These are phyloP conservation scores for Tephrocybe sp. DNA, from an alignment of 768 basidiomycete genomes.

Conservation along the genomic window DNA sequence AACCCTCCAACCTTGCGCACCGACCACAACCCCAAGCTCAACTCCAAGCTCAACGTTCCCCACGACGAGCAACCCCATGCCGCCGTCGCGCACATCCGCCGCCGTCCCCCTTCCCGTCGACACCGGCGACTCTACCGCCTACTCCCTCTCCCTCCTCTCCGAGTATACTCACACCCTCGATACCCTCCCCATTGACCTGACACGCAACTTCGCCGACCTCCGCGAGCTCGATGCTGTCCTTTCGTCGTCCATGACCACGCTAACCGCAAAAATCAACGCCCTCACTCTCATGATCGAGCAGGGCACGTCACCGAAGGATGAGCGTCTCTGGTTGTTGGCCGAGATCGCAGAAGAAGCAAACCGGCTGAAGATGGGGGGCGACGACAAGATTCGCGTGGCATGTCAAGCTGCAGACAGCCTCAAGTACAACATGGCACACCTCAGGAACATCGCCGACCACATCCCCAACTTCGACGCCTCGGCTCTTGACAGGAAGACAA, in stretches of 20 bases:
- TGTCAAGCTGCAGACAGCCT: constrained; percentile 90
- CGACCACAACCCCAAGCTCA: constrained; percentile 9
- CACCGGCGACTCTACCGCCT: constrained; percentile 43
- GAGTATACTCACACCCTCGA: constrained; percentile 94
- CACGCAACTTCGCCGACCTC: constrained; percentile 91
- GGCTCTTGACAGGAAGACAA: constrained; percentile 59
- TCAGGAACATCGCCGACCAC: constrained; percentile 59
- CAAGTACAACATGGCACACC: constrained; percentile 60
- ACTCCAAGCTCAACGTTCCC: constrained; percentile 5
- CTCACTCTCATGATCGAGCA: constrained; percentile 80
- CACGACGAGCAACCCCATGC: constrained; percentile 26
- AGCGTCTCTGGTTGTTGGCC: constrained; percentile 82
- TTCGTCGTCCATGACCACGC: constrained; percentile 78
- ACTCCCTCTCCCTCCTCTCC: constrained; percentile 68
- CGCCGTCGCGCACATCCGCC: constrained; percentile 30
- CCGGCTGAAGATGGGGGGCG: constrained; percentile 89
- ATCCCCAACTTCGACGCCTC: constrained; percentile 64
- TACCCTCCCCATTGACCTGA: constrained; percentile 90
- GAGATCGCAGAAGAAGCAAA: constrained; percentile 95
- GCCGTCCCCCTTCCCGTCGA: constrained; percentile 23
- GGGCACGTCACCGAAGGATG: constrained; percentile 55
- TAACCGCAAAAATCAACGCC: constrained; percentile 75
- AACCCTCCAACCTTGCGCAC: constrained; percentile 16
- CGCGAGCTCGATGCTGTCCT: constrained; percentile 98
- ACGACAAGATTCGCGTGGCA: constrained; percentile 97